phyloP scores from a whole-genome alignment of 2,329 filamentous ascomycete species.

The Cladorrhinum sp. region DNA sequence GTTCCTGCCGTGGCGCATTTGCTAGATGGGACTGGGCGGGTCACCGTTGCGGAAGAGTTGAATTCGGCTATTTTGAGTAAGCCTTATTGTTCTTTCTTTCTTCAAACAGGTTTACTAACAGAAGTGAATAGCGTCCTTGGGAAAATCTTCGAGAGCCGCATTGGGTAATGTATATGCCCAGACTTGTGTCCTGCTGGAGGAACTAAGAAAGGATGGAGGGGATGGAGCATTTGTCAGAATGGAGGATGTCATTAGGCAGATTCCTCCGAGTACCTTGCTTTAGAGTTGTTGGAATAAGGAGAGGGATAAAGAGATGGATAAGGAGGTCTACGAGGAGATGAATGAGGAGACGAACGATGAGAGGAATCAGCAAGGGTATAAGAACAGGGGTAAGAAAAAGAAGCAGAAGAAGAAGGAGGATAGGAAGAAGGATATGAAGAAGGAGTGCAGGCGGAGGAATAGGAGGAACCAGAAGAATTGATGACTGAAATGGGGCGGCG shows the following conservation, averaged over 20 bases:
- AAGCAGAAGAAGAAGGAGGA: no score
- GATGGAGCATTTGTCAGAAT: slow-evolving; percentile 76
- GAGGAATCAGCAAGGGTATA: no score
- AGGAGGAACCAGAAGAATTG: no score
- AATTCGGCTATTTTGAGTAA: slow-evolving; percentile 89
- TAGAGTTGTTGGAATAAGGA: no score
- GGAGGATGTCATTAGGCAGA: slow-evolving; percentile 47
- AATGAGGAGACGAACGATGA: no score
- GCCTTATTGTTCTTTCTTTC: slow-evolving; percentile 32
- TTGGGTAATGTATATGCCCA: slow-evolving; percentile 84
- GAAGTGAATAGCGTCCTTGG: slow-evolving; percentile 67
- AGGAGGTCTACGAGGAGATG: no score
- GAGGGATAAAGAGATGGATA: no score
- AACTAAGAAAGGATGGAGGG: slow-evolving; percentile 74
- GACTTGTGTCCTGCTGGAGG: slow-evolving; percentile 80
- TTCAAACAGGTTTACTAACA: slow-evolving; percentile 13
- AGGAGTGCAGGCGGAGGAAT: no score
- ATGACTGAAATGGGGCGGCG: no score
- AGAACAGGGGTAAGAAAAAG: no score
- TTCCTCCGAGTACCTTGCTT: slow-evolving; percentile 28
- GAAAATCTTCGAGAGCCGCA: slow-evolving; percentile 82
- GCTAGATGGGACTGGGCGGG: slow-evolving; percentile 70
- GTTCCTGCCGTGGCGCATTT: slow-evolving; percentile 73
- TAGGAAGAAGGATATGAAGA: no score
- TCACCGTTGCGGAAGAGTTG: slow-evolving; percentile 83